Evolutionary conservation across 352 stramenopile genomes (phyloP).

Genomic region (Poterioochromonas sp.): DNA sequence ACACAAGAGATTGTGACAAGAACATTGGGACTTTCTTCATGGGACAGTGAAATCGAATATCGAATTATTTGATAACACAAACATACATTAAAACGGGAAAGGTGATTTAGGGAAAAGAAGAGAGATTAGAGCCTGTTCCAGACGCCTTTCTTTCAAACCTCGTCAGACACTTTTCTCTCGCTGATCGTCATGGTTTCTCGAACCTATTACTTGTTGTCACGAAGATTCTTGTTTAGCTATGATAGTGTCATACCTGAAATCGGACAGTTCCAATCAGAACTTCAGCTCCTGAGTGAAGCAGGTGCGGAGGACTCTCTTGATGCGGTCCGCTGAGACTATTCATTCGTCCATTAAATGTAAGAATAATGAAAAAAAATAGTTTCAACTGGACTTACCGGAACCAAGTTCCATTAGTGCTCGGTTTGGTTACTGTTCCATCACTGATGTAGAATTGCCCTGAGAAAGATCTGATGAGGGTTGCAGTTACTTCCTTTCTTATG

Average conservation of each 20-base stretch:
- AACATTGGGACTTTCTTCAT: background rate
- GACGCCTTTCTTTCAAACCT: too few species aligned
- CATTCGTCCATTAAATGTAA: constrained; percentile 36
- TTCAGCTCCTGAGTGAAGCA: background rate
- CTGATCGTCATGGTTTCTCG: too few species aligned
- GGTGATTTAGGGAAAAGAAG: too few species aligned
- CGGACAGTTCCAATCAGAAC: constrained; percentile 28
- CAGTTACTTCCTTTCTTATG: background rate
- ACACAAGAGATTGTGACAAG: too few species aligned
- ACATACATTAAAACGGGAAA: too few species aligned
- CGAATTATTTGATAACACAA: too few species aligned
- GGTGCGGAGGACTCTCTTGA: constrained; percentile 41
- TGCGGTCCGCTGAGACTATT: constrained; percentile 12
- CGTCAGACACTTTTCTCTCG: too few species aligned
- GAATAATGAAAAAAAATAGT: constrained; percentile 21
- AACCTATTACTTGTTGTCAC: too few species aligned
- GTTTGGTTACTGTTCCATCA: constrained; percentile 28
- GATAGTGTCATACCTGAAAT: too few species aligned
- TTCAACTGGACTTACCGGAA: constrained; percentile 44
- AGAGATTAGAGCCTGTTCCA: too few species aligned
- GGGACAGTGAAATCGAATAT: background rate
- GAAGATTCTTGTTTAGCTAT: too few species aligned
- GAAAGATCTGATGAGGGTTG: background rate
- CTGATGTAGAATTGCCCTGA: constrained; percentile 4
- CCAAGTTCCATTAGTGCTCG: constrained; percentile 53